Percentiles rank a stretch among this genome's conserved stretches.
phyloP scores from a whole-genome alignment of 1,139 yeast genomes.

The Spathaspora jeffriesii region DNA sequence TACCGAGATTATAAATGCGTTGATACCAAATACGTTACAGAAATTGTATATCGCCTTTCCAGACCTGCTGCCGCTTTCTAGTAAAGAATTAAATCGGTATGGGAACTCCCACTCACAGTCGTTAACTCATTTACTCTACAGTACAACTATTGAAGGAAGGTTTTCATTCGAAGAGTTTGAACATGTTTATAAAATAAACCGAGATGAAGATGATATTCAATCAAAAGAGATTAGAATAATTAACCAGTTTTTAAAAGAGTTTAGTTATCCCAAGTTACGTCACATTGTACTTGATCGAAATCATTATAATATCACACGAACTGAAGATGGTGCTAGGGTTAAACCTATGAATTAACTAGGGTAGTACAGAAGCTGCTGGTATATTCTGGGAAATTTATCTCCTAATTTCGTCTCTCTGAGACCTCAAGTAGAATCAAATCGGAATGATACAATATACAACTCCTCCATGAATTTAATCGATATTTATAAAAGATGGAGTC shows the following conservation, averaged over 20 bases:
- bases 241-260: background rate
- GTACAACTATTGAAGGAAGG: background rate
- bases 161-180: background rate
- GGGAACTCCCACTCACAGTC: background rate
- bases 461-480: too few relatives aligned
- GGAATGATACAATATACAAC: too few relatives aligned
- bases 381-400: too few relatives aligned
- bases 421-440: too few relatives aligned
- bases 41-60: background rate
- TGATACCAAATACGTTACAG: background rate
- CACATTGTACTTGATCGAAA: background rate
- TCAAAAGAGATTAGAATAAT: background rate
- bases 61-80: background rate
- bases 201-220: background rate
- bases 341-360: background rate
- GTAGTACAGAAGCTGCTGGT: too few relatives aligned
- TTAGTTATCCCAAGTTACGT: background rate
- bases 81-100: too few relatives aligned
- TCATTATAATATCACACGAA: background rate
- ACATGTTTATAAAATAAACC: background rate
- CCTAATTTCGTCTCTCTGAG: too few relatives aligned
- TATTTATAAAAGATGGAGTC: too few relatives aligned
- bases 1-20: background rate
- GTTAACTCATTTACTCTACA: background rate
- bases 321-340: background rate